Evolutionary conservation across 352 stramenopile genomes (phyloP), one percentile per base, ranked within the genome.

Genomic region (Halophytophthora batemanensis): DNA sequence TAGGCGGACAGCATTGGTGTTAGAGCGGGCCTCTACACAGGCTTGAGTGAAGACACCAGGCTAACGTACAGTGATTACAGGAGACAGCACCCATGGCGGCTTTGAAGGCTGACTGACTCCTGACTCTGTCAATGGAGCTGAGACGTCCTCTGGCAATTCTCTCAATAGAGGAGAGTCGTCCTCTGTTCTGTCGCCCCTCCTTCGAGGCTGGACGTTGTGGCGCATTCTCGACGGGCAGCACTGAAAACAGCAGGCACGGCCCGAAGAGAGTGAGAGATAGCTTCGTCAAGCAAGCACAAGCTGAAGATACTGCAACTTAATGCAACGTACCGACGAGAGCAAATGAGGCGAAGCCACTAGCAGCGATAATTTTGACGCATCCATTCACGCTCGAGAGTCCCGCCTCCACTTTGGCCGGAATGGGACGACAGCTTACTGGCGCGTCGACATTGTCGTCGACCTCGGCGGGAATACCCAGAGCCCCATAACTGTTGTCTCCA

Each of bases 261-360:
- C 8, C 25, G 8, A 31, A 10, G 4, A 42, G 14, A 8, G 36
- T 21, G 21, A 40, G 12, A 13, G 21, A 40, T 8, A 13, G 12
- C 28, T 64, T 45, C 56, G 31, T 23, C 39, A 17, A n/a, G 22
- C 25, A 10, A 25, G 44, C 6, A 2, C 17, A 8, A n/a, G n/a
- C 22, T 36, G 18, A 18, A 4, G 23, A 15, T 6, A 41, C 2
- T 22, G 12, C 12, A 39, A 52, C 4, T 17, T 11, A 36, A 40
- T 19, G 6, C 23, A 35, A 54, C 71, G 14, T 49, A 90, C 82
- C 71, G 39, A 89, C 60, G 25, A 93, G 68, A 31, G 69, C 75
- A 46, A 85, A 88, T 1, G 75, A 93, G 14, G 82, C 77, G 46
- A 75, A 90, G 0, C 71, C 74, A 38, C 69, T 86, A 7, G 79